Evolutionary conservation across 768 basidiomycete species (phyloP), one percentile per base, ranked within the genome.

Genomic region (Termitomyces sp.): DNA sequence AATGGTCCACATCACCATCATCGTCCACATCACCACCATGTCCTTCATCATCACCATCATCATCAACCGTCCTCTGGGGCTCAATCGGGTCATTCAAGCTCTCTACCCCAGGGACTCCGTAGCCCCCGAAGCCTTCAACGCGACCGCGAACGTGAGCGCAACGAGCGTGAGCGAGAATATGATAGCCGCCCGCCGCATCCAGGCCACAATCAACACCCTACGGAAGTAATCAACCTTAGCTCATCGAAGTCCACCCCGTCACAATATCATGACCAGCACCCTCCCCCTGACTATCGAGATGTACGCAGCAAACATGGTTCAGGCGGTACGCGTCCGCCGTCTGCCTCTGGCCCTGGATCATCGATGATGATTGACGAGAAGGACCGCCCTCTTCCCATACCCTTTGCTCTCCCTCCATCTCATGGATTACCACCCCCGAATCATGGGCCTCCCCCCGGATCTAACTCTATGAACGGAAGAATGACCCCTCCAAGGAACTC

Each of bases 1-100:
- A 65, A 64, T 48, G 72, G 72, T 47, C 75, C 78, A 55, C 81
- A 81, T 58, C 82, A 75, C 60, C 80, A 77, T 53, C 76, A 75
- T 27, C 63, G 70, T 2, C 73, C 72, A n/a, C 80, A 80, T 51
- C 82, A 85, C 56, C 80, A 83, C 56, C 83, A 84, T 60, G 74
- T 76, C 57, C 64, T 76, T 7, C 77, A 75, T 57, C 75, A 74
- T 56, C 75, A n/a, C n/a, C n/a, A 74, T 57, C 76, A 76, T 39
- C 75, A 72, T 53, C 65, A 56, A 14, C 42, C 65, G 43, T 57
- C 63, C 52, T 37, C 72, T 62, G 32, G 18, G 16, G 22, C 47
- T 9, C 44, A 59, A 16, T 36, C 57, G 10, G 69, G 67, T 14
- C 72, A 72, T 44, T 62, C 64, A 1, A 69, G 72, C 1, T 70